Percentiles rank a stretch among this genome's conserved stretches.
These are phyloP conservation scores for Acer campestre DNA, from an alignment of 345 rosid genomes.

Conservation along the genomic window DNA sequence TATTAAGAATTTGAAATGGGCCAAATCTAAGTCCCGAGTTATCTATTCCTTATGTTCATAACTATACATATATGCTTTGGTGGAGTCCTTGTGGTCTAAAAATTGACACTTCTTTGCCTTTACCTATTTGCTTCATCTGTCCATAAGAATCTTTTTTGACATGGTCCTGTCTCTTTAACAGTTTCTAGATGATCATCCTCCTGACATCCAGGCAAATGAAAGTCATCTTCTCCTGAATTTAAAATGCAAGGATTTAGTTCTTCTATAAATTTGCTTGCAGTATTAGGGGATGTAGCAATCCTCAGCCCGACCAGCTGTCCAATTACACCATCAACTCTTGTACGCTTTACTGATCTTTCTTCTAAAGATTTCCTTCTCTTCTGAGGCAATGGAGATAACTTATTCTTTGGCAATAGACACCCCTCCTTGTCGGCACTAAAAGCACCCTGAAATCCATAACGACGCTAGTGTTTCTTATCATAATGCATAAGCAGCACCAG, in stretches of 20 bases:
- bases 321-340: conserved; percentile 39
- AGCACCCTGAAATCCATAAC: too few species aligned
- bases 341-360: too few species aligned
- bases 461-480: too few species aligned
- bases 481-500: too few species aligned
- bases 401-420: too few species aligned
- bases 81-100: conserved; percentile 5
- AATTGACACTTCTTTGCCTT: conserved; percentile 3
- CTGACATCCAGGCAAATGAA: conserved; percentile 29
- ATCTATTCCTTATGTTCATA: too few species aligned
- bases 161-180: conserved; percentile 41
- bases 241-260: conserved; percentile 26
- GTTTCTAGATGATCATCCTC: conserved; percentile 38
- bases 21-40: too few species aligned
- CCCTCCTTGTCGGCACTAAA: too few species aligned
- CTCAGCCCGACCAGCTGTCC: conserved; percentile 27
- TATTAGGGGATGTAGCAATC: conserved; percentile 21
- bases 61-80: too few species aligned
- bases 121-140: conserved; percentile 84
- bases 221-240: conserved; percentile 38
- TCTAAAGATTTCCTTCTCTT: too few species aligned
- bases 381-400: too few species aligned
- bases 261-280: conserved; percentile 26
- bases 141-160: conserved; percentile 9
- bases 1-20: too few species aligned